phyloP scores from a whole-genome alignment of 2,329 filamentous ascomycete genomes.

The Chrysosporium keratinophilum region DNA sequence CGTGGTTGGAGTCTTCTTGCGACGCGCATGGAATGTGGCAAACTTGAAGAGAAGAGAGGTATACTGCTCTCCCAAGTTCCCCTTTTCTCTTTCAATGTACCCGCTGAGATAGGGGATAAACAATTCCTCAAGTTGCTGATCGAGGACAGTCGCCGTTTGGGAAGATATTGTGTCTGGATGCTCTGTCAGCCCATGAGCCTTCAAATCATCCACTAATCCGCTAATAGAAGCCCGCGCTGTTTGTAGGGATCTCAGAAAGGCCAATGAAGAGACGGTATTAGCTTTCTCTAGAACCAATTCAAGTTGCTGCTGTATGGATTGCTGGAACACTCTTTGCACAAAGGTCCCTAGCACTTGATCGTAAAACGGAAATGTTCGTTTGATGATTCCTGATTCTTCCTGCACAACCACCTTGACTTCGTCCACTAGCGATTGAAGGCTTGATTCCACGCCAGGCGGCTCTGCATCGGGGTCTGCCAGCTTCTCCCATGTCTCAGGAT shows the following conservation, averaged over 20 bases:
- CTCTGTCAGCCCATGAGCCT: constrained; percentile 87
- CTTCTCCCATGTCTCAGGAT: constrained; percentile 69
- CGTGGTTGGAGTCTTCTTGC: constrained; percentile 79
- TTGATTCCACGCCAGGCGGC: constrained; percentile 81
- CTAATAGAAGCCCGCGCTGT: constrained; percentile 84
- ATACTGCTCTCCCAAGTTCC: constrained; percentile 66
- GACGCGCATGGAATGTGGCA: constrained; percentile 70
- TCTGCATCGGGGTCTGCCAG: constrained; percentile 90
- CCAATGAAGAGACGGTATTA: constrained; percentile 77
- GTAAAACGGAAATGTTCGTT: constrained; percentile 89
- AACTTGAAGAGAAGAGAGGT: constrained; percentile 93
- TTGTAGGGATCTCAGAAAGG: constrained; percentile 82
- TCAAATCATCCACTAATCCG: constrained; percentile 79
- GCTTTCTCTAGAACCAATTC: constrained; percentile 96
- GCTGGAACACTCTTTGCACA: constrained; percentile 90
- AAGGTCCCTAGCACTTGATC: constrained; percentile 91
- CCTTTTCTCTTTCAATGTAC: constrained; percentile 56
- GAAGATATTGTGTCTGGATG: constrained; percentile 85
- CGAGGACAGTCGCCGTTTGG: constrained; percentile 61
- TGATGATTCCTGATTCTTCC: constrained; percentile 94
- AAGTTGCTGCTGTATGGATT: constrained; percentile 90
- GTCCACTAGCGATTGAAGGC: constrained; percentile 80
- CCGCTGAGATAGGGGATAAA: constrained; percentile 58
- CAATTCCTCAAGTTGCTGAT: constrained; percentile 58
- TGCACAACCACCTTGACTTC: constrained; percentile 94